Evolutionary conservation across 1,284 basidiomycete genomes (phyloP).

Genomic region (Inonotus obliquus): DNA sequence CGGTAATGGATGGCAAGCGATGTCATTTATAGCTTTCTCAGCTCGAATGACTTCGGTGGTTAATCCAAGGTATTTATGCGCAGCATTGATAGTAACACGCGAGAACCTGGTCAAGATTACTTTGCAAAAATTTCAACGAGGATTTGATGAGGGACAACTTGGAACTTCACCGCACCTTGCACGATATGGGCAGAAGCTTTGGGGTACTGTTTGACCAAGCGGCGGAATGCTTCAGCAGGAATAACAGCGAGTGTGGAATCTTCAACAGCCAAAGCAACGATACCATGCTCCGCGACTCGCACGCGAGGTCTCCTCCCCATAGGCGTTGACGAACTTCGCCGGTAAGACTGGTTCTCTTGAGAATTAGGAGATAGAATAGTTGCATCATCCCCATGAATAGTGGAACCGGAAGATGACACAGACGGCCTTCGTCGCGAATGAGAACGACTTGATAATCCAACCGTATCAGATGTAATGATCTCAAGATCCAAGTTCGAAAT

Average conservation of each 20-base stretch:
- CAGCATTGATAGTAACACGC: constrained; percentile 93
- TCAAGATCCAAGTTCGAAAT: constrained; percentile 55
- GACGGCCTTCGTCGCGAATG: constrained; percentile 7
- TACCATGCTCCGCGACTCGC: constrained; percentile 38
- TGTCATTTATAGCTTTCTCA: constrained; percentile 94
- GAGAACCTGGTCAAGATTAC: constrained; percentile 96
- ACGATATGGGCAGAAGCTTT: constrained; percentile 98
- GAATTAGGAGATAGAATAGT: constrained; percentile 8
- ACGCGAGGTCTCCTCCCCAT: background rate
- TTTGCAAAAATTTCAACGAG: constrained; percentile 26
- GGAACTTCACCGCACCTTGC: constrained; percentile 54
- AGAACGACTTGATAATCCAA: constrained; percentile 1
- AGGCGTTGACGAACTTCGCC: background rate
- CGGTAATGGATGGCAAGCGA: constrained; percentile 93
- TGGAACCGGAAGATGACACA: constrained; percentile 15
- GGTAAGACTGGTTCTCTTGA: background rate
- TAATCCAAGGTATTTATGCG: constrained; percentile 93
- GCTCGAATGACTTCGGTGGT: constrained; percentile 95
- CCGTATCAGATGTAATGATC: background rate
- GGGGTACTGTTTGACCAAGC: constrained; percentile 91
- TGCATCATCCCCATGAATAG: constrained; percentile 15
- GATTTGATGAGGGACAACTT: background rate
- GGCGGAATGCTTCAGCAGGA: constrained; percentile 92
- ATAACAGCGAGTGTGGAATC: constrained; percentile 99
- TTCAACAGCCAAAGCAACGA: constrained; percentile 85